Evolutionary conservation across 768 basidiomycete species (phyloP).

Genomic region (Aureoboletus auriporus): DNA sequence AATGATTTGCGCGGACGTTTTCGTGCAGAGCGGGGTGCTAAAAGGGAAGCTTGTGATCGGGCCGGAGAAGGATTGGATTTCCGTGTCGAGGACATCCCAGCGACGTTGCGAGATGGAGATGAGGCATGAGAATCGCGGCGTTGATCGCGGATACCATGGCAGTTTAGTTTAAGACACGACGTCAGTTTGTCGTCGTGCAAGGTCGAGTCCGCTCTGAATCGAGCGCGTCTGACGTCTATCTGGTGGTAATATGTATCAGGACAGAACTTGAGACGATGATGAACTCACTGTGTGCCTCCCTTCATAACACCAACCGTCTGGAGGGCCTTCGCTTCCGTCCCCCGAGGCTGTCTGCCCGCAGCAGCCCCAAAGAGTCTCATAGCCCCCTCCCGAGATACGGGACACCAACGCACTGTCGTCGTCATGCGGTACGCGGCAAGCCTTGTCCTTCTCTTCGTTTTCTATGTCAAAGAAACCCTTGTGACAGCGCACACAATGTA

Average conservation of each 20-base stretch:
- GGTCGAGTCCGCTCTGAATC: slow-evolving; percentile 76
- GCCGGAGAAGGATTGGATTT: slow-evolving; percentile 22
- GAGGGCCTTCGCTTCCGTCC: slow-evolving; percentile 77
- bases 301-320: slow-evolving; percentile 86
- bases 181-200: slow-evolving; percentile 59
- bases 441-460: slow-evolving; percentile 54
- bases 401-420: slow-evolving; percentile 78
- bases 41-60: slow-evolving; percentile 15
- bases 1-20: slow-evolving; percentile 24
- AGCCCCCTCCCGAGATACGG: slow-evolving; percentile 41
- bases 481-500: slow-evolving; percentile 79
- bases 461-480: slow-evolving; percentile 66
- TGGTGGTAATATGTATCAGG: slow-evolving; percentile 21
- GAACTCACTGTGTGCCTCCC: slow-evolving; percentile 62
- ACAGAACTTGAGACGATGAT: background rate
- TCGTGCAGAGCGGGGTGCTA: slow-evolving; percentile 11
- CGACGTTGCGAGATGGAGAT: slow-evolving; percentile 1
- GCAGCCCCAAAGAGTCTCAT: slow-evolving; percentile 66
- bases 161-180: slow-evolving; percentile 55
- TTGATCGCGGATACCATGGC: slow-evolving; percentile 39
- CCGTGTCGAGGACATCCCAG: slow-evolving; percentile 13
- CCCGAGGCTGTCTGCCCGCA: slow-evolving; percentile 71
- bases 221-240: slow-evolving; percentile 72
- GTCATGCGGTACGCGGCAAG: slow-evolving; percentile 70
- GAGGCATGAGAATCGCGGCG: background rate